A percentile compares a stretch with the other conserved stretches of the same genome.
phyloP scores from a whole-genome alignment of 192 early-diverging fungal genomes.

The Backusella parvicylindrica region DNA sequence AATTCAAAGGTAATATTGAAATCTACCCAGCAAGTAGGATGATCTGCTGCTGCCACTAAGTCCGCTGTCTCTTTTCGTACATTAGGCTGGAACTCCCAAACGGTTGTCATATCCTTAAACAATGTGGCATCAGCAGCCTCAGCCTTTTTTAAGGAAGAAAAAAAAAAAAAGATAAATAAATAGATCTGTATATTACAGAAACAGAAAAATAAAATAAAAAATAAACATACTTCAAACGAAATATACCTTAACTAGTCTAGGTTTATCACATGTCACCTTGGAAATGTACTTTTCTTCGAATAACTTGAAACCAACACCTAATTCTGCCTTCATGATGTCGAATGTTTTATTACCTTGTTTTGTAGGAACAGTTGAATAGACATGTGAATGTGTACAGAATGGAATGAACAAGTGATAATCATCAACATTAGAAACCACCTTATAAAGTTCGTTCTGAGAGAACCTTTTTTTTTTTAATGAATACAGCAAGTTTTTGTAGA shows the following conservation, averaged over 20 bases:
- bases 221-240: neutral
- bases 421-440: conserved; percentile 77
- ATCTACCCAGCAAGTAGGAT: conserved; percentile 59
- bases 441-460: conserved; percentile 75
- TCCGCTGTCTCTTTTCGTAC: conserved; percentile 22
- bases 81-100: conserved; percentile 66
- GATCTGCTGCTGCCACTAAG: conserved; percentile 30
- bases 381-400: conserved; percentile 66
- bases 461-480: conserved; percentile 47
- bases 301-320: conserved; percentile 76
- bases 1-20: conserved; percentile 85
- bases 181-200: neutral
- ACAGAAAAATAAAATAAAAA: neutral
- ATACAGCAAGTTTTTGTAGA: neutral
- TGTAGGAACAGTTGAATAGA: conserved; percentile 40
- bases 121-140: conserved; percentile 51
- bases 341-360: conserved; percentile 11
- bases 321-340: conserved; percentile 59
- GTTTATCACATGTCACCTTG: conserved; percentile 62
- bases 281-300: conserved; percentile 80
- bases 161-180: neutral
- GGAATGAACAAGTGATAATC: conserved; percentile 83
- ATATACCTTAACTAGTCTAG: conserved; percentile 59
- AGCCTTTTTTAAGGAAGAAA: conserved; percentile 43
- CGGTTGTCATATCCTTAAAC: conserved; percentile 62